phyloP scores from a whole-genome alignment of 768 basidiomycete genomes.

The Tremella mesenterica region DNA sequence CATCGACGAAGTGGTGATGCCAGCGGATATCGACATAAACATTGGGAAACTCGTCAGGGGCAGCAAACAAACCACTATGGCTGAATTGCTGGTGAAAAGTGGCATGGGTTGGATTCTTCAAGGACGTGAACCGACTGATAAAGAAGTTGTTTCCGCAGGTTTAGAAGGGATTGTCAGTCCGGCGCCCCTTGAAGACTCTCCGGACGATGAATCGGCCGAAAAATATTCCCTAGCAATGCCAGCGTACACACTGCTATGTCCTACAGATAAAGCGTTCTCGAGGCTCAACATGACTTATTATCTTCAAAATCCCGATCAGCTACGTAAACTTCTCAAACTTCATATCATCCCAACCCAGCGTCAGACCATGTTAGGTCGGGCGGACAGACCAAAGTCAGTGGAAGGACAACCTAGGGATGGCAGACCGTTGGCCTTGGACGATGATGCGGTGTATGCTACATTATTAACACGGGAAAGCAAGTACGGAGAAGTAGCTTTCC shows the following conservation, averaged over 20 bases:
- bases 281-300: constrained; percentile 63
- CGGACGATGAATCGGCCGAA: constrained; percentile 7
- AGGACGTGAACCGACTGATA: constrained; percentile 48
- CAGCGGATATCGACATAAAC: constrained; percentile 74
- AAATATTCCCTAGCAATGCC: constrained; percentile 16
- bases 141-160: constrained; percentile 17
- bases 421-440: constrained; percentile 62
- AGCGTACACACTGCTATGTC: constrained; percentile 82
- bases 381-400: constrained; percentile 2
- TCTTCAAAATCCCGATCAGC: constrained; percentile 25
- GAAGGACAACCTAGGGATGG: constrained; percentile 52
- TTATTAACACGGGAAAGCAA: constrained; percentile 51
- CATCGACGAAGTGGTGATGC: constrained; percentile 56
- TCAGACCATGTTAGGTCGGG: neutral
- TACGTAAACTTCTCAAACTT: constrained; percentile 43
- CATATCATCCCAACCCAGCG: constrained; percentile 44
- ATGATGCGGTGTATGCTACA: constrained; percentile 66
- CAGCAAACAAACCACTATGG: constrained; percentile 81
- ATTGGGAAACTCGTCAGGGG: constrained; percentile 84
- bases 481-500: constrained; percentile 80
- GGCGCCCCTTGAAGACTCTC: constrained; percentile 1
- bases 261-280: constrained; percentile 86
- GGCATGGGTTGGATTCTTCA: constrained; percentile 87
- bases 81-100: constrained; percentile 67
- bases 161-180: constrained; percentile 14